A percentile compares a stretch with the other conserved stretches of the same genome.
These are phyloP conservation scores for Annulohypoxylon nitens DNA, from an alignment of 495 filamentous ascomycete genomes.

Conservation along the genomic window DNA sequence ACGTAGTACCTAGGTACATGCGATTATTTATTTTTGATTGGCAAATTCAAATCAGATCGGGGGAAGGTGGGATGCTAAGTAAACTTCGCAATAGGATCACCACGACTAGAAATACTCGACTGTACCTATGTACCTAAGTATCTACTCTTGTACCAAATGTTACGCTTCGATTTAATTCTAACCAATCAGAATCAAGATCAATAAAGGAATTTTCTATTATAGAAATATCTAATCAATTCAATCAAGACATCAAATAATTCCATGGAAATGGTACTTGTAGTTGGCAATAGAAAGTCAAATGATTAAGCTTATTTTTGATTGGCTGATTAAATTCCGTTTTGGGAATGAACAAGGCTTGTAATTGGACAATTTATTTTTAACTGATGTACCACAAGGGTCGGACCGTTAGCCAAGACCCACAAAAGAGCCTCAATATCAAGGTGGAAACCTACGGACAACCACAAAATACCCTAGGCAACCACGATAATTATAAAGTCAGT, in stretches of 20 bases:
- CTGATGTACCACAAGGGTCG: not conserved
- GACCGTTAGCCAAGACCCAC: slow-evolving; percentile 9
- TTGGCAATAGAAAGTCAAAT: slow-evolving; percentile 8
- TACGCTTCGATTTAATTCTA: not conserved
- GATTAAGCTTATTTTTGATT: not conserved
- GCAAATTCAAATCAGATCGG: not conserved
- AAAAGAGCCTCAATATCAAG: slow-evolving; percentile 32
- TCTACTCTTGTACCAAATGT: not conserved
- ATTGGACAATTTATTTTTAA: slow-evolving; percentile 27
- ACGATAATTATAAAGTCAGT: not conserved
- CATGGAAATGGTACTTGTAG: too few relatives aligned
- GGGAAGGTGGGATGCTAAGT: not conserved
- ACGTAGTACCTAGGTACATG: not conserved
- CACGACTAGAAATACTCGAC: not conserved
- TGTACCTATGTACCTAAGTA: not conserved
- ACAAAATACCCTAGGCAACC: not conserved
- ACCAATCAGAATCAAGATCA: not conserved
- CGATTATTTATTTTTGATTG: not conserved
- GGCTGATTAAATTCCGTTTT: slow-evolving; percentile 28
- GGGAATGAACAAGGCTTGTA: slow-evolving; percentile 10
- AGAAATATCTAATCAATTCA: too few relatives aligned
- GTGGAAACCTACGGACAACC: too few relatives aligned
- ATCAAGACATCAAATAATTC: too few relatives aligned
- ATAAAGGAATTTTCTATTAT: too few relatives aligned
- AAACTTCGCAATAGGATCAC: not conserved